Base-by-base conservation (phyloP, 225 moss, liverwort and hornwort species). In the Anthoceros angustus region DNA sequence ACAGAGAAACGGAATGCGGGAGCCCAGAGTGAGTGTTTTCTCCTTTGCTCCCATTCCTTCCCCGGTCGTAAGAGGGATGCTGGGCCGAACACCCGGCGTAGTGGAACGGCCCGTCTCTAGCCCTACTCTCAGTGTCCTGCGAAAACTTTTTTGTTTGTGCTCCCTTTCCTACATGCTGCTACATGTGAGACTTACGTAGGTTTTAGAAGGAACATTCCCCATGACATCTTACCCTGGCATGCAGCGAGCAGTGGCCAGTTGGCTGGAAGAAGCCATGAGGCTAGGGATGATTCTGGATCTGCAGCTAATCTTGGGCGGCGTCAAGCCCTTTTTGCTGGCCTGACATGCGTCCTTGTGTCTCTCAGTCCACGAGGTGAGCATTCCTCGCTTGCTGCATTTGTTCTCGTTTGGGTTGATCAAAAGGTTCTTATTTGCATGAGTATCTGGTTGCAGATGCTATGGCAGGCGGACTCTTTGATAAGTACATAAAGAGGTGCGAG, bases 401-500 rank as follows among this genome's bases (percentile, higher is more conserved):
- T 46, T 2, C 5, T 1, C 11, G 12, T 16, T 46, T 46, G 6
- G 45, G 16, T 46, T 46, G 12, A 11, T 11, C 3, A 16, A 11
- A 6, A 6, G 2, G 45, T 16, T 2, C 12, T 11, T 46, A 46
- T 2, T 46, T 16, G 45, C 16, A 46, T 46, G 39, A 70, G 75
- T 66, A 6, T 42, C 20, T 64, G 75, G 32, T 66, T 74, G 72
- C 75, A 77, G 79, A 77, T 40, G 82, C 79, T 40, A 77, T 75
- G 70, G 65, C 74, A 40, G 85, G 80, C 41, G 68, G 67, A 16
- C 60, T 62, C 11, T 73, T 85, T 49, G 72, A 48, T 77, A 85
- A 82, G 70, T 85, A 85, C 70, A 43, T 85, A 64, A 85, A 85
- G 80, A 85, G 85, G 85, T 85, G 79, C 77, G 79, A 74, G 74